Evolutionary conservation across 176 grass and related monocot genomes (phyloP), one percentile per base, ranked within the genome.

Genomic region (Dactylis glomerata): DNA sequence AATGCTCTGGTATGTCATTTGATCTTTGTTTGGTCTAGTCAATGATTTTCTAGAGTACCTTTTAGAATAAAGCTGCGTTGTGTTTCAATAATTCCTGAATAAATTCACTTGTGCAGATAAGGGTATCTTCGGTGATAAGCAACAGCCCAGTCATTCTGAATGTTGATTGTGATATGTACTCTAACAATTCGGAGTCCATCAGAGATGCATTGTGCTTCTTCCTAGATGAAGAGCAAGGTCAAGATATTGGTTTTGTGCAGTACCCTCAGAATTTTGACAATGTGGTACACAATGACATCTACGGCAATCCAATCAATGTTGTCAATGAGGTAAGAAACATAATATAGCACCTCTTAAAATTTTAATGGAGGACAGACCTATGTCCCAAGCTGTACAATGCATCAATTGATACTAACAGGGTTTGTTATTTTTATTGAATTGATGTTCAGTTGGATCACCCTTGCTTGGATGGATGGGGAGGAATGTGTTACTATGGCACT

Each of bases 121-220:
- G 90, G 73, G 90, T 80, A 68, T 94, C 94, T 34, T 87, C 92
- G 38, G 90, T 86, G 36, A 94, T 97, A 76, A 94, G 92, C 75
- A 92, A 91, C 52, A 81, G 92, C 9, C 67, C 87, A 22, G 57
- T 97, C 83, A 90, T 97, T 50, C 84, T 97, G 83, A 97, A 94
- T 65, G 80, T 87, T 5, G 89, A 97, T 62, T 97, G 94, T 26
- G 94, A 97, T 64, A 97, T 94, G 94, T 92, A 94, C 80, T 94
- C 92, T 5, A 97, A 92, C 73, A 87, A 94, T 65, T 90, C 92
- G 28, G 80, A 88, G 14, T 88, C 86, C 45, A 73, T 97, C 58
- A 92, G 84, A 80, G 94, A 97, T 63, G 86, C 88, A 26, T 36
- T 94, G 27, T 94, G 94, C 41, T 92, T 97, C 83, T 76, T 97